These are phyloP conservation scores for Globisporangium yorkense DNA, from an alignment of 352 stramenopile genomes.

Conservation along the genomic window DNA sequence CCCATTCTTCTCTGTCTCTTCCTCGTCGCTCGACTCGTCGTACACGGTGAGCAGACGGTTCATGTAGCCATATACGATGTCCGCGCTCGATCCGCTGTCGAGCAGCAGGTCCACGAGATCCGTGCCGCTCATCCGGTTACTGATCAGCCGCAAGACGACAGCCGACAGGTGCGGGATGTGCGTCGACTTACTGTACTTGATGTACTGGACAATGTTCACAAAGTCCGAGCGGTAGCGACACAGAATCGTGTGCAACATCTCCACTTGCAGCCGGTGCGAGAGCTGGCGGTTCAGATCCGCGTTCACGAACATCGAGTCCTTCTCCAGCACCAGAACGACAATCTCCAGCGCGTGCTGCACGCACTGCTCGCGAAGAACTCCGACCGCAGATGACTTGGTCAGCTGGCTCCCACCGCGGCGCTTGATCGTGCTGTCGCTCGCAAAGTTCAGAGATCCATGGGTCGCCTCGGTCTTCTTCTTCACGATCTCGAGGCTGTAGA, in stretches of 20 bases:
- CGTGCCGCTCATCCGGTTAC: slow-evolving; percentile 47
- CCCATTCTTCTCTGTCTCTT: slow-evolving; percentile 8
- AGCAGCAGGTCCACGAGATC: slow-evolving; percentile 64
- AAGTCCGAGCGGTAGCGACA: slow-evolving; percentile 65
- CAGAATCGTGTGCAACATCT: slow-evolving; percentile 75
- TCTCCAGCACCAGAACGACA: slow-evolving; percentile 64
- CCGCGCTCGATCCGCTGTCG: slow-evolving; percentile 54
- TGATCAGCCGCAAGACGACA: slow-evolving; percentile 65
- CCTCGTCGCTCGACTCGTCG: slow-evolving; percentile 28
- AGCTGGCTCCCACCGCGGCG: slow-evolving; percentile 38
- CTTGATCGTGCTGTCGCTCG: slow-evolving; percentile 40
- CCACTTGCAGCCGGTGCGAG: slow-evolving; percentile 57
- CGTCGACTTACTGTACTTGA: slow-evolving; percentile 75
- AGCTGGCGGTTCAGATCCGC: slow-evolving; percentile 46
- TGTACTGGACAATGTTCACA: slow-evolving; percentile 78
- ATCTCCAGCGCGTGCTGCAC: slow-evolving; percentile 78
- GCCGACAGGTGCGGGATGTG: slow-evolving; percentile 69
- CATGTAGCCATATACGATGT: slow-evolving; percentile 76
- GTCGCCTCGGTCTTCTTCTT: slow-evolving; percentile 67
- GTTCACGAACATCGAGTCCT: slow-evolving; percentile 65
- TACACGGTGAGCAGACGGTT: slow-evolving; percentile 71
- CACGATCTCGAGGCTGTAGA: slow-evolving; percentile 76
- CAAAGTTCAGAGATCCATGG: slow-evolving; percentile 62
- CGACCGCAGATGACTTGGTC: slow-evolving; percentile 44
- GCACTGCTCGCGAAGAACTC: slow-evolving; percentile 50